Evolutionary conservation across 768 basidiomycete species (phyloP).

Genomic region (Suillus plorans): DNA sequence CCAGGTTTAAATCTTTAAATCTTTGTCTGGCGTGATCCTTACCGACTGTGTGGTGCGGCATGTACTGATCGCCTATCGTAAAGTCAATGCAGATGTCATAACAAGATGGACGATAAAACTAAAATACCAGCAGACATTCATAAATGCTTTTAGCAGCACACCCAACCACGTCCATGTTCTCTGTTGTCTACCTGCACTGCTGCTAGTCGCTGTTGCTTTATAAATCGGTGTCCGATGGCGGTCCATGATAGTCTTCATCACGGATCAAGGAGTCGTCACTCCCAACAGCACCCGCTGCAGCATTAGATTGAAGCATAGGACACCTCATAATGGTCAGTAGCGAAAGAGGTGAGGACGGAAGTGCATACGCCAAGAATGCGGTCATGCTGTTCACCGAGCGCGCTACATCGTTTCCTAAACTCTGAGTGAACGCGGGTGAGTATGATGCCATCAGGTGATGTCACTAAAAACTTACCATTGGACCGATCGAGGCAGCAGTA

Average conservation of each 20-base stretch:
- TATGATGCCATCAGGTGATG: background rate
- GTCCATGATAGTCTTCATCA: background rate
- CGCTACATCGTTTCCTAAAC: background rate
- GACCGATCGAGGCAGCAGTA: too few relatives aligned
- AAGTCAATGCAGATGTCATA: too few relatives aligned
- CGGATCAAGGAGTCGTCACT: background rate
- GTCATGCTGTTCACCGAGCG: background rate
- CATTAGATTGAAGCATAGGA: background rate
- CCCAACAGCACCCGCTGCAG: background rate
- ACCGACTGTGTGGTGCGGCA: too few relatives aligned
- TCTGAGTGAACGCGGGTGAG: background rate
- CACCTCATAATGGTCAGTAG: background rate
- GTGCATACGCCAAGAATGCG: background rate
- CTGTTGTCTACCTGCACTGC: background rate
- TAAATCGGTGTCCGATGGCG: background rate
- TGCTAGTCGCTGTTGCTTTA: background rate
- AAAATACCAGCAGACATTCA: background rate
- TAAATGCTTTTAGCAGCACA: background rate
- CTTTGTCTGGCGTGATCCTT: too few relatives aligned
- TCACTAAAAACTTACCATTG: background rate
- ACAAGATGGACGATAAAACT: too few relatives aligned
- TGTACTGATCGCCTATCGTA: too few relatives aligned
- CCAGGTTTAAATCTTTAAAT: too few relatives aligned
- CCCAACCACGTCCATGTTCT: background rate
- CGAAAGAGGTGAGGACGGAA: background rate